A percentile compares a stretch with the other conserved stretches of the same genome.
Conservation (phyloP, 2,329 filamentous ascomycete species). For the Claviceps digitariae region DNA sequence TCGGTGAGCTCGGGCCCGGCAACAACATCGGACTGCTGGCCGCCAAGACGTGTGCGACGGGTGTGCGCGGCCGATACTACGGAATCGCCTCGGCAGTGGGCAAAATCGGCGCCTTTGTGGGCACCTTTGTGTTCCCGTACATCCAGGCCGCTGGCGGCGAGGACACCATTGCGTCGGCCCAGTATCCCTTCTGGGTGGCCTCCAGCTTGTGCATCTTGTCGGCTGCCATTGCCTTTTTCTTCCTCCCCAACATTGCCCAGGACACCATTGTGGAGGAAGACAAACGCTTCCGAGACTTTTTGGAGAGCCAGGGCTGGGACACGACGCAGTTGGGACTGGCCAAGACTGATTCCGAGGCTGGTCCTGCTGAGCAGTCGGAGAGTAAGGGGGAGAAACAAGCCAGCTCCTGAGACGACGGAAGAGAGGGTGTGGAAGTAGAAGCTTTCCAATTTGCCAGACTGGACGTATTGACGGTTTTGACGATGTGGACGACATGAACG, state of each 20-base stretch:
- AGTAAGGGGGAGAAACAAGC: background rate
- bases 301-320: constrained; percentile 66
- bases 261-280: constrained; percentile 78
- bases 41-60: constrained; percentile 77
- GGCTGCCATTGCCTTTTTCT: constrained; percentile 43
- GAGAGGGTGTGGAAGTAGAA: too few relatives aligned
- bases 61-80: constrained; percentile 63
- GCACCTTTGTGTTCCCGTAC: constrained; percentile 63
- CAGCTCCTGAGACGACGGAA: background rate
- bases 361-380: background rate
- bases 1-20: constrained; percentile 56
- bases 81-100: constrained; percentile 60
- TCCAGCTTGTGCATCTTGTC: constrained; percentile 64
- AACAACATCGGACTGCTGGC: constrained; percentile 85
- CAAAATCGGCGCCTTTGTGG: constrained; percentile 74
- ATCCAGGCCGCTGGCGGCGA: constrained; percentile 32
- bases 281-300: constrained; percentile 56
- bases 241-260: constrained; percentile 65
- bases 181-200: constrained; percentile 85
- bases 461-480: too few relatives aligned
- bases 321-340: constrained; percentile 35
- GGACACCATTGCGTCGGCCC: constrained; percentile 45
- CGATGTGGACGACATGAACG: too few relatives aligned
- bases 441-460: too few relatives aligned
- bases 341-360: constrained; percentile 1